Evolutionary conservation across 1,139 yeast species (phyloP).

Genomic region (Suhomyces atakaporum): DNA sequence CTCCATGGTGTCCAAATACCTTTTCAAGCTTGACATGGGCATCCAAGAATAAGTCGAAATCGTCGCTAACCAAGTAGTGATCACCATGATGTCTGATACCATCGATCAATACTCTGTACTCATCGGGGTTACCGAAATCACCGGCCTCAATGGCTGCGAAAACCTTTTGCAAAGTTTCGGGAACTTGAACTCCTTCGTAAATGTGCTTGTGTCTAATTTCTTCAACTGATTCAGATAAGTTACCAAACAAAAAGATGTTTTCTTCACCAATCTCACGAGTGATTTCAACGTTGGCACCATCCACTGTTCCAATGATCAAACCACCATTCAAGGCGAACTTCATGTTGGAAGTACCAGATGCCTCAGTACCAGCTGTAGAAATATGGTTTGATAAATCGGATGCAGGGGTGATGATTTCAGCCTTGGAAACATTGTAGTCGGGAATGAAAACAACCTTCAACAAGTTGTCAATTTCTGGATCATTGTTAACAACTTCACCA

Average conservation of each 20-base stretch:
- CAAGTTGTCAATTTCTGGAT: constrained; percentile 68
- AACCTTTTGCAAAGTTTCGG: constrained; percentile 60
- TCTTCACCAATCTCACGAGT: constrained; percentile 93
- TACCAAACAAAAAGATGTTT: constrained; percentile 89
- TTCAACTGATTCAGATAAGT: constrained; percentile 85
- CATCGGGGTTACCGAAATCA: constrained; percentile 68
- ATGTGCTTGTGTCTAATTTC: constrained; percentile 77
- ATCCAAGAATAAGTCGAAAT: constrained; percentile 81
- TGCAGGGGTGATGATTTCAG: constrained; percentile 88
- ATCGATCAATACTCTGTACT: constrained; percentile 68
- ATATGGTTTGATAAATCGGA: constrained; percentile 91
- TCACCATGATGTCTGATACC: constrained; percentile 76
- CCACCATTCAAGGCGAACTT: constrained; percentile 95
- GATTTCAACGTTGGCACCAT: constrained; percentile 95
- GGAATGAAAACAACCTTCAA: constrained; percentile 87
- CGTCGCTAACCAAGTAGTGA: constrained; percentile 83
- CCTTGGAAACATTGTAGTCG: constrained; percentile 91
- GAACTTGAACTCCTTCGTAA: constrained; percentile 55
- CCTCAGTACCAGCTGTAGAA: constrained; percentile 98
- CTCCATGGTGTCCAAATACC: constrained; percentile 58
- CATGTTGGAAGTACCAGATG: constrained; percentile 95
- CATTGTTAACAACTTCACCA: constrained; percentile 77
- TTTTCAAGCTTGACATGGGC: constrained; percentile 77
- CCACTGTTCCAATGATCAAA: constrained; percentile 90
- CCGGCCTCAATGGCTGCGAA: constrained; percentile 71